phyloP scores from a whole-genome alignment of 305 asterid genomes.

The Galium porrigens region DNA sequence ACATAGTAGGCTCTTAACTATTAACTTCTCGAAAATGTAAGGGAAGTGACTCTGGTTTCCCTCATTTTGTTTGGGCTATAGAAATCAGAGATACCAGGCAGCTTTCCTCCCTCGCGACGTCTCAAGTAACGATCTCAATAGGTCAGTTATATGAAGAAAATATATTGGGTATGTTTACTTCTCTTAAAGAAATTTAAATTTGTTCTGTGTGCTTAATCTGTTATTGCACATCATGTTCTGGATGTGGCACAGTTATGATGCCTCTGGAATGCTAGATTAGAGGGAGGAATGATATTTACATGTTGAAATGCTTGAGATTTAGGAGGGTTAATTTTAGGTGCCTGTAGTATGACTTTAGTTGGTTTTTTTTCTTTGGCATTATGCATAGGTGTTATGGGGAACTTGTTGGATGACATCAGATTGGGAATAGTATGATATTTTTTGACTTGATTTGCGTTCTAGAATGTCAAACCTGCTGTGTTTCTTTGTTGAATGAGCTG shows the following conservation, averaged over 20 bases:
- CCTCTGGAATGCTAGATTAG: neutral
- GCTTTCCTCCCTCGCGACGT: too few species aligned
- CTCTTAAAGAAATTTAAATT: neutral
- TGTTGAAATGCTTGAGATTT: constrained; percentile 4
- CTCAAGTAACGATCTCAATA: too few species aligned
- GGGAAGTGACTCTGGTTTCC: too few species aligned
- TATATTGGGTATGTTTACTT: neutral
- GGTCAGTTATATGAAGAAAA: neutral
- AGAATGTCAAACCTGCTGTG: neutral
- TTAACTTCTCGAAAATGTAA: too few species aligned
- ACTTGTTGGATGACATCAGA: neutral
- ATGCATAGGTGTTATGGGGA: neutral
- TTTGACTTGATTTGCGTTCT: neutral
- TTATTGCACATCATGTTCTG: neutral
- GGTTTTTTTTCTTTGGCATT: neutral
- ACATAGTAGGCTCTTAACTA: too few species aligned
- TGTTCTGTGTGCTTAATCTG: neutral
- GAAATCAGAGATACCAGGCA: too few species aligned
- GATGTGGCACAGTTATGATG: neutral
- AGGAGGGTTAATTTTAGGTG: neutral
- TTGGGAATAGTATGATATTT: neutral
- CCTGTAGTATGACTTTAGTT: too few species aligned
- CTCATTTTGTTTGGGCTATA: too few species aligned
- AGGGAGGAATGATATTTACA: neutral
- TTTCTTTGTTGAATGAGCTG: neutral